Evolutionary conservation across 352 stramenopile species (phyloP), one percentile per base, ranked within the genome.

Genomic region (Globisporangium cystogenes): DNA sequence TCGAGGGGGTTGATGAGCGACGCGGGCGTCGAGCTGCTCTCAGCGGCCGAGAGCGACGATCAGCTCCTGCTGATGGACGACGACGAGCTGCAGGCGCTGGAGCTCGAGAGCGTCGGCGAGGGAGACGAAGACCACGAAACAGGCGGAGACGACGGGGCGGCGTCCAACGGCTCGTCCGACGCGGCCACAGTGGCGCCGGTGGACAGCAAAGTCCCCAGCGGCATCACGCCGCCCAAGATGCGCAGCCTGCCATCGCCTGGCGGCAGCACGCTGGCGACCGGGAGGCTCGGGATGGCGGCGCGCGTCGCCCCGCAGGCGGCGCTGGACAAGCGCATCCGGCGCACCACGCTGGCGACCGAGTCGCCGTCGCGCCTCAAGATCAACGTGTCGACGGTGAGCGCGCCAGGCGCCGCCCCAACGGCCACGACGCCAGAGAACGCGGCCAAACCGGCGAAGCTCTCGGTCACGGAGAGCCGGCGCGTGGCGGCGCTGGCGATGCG

Each of bases 231-330:
- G 10, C 67, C 59, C 27, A 70, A 70, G 59, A 57, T 57, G 14
- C 52, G 64, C 27, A 60, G 54, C 26, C 10, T 65, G 33, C 51
- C 58, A 21, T 50, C 53, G 1, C 52, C 53, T 0, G 59, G 52
- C 14, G 55, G 51, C 12, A 51, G 50, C 31, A 66, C 45, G 33
- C 39, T 68, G 8, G 41, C 54, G 47, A 59, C 50, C 0, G 69
- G 52, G 26, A 43, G 68, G 43, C 56, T 79, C n/a, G 74, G 74
- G 1, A 82, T 82, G 67, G 62, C 74, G 0, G 63, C 68, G 8
- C 62, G 67, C 26, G 64, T 72, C 11, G 44, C 56, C 3, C 56
- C 56, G 2, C 50, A 57, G 27, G 56, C 56, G 26, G 18, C 47
- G 11, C 44, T 62, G 20, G 56, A 62, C 23, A 57, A 53, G 33